Base-by-base conservation (phyloP, 139 green algal species). In the Chlorella ohadii region DNA sequence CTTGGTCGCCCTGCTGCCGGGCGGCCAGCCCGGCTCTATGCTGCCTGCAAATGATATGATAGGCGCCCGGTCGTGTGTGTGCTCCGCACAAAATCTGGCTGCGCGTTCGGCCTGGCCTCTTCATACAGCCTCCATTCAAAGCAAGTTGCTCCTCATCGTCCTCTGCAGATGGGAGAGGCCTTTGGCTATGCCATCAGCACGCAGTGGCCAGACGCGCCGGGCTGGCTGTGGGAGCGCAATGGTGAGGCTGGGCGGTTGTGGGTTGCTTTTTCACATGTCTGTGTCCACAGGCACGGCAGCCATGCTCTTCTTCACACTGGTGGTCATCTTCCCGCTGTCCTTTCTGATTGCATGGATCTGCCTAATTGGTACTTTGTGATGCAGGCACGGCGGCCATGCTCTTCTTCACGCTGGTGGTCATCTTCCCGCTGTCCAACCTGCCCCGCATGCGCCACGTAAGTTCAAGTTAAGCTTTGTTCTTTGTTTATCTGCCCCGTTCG, bases 281-380 rank as follows among this genome's bases (percentile, higher is more conserved):
- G n/a, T n/a, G n/a, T n/a, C n/a, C n/a, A n/a, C 72, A 79, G 74
- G 79, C 66, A 78, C 55, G 2, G 67, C 67, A 0, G 44, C 65
- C 51, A 70, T 84, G 79, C 9, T 84, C 1, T 84, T 84, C 67
- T 84, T 78, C 79, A 84, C 79, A 5, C 79, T 84, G 33, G 17
- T 4, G 31, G n/a, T 84, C 67, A 84, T 84, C 67, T 78, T 78
- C 44, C 79, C 79, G 33, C 79, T 84, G 13, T 84, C 39, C 51
- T n/a, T n/a, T n/a, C n/a, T n/a, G n/a, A n/a, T n/a, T n/a, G n/a
- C n/a, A n/a, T 33, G 25, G 61, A 11, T 34, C 27, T 38, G 28
- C 28, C 64, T 9, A 66, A 31, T 31, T 16, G 16, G 2, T 51
- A 9, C 44, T 9, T 51, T 16, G 7, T 51, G n/a, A n/a, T 79